Conservation (phyloP, 2,329 filamentous ascomycete genomes). For the Ophiosphaerella herpotricha region DNA sequence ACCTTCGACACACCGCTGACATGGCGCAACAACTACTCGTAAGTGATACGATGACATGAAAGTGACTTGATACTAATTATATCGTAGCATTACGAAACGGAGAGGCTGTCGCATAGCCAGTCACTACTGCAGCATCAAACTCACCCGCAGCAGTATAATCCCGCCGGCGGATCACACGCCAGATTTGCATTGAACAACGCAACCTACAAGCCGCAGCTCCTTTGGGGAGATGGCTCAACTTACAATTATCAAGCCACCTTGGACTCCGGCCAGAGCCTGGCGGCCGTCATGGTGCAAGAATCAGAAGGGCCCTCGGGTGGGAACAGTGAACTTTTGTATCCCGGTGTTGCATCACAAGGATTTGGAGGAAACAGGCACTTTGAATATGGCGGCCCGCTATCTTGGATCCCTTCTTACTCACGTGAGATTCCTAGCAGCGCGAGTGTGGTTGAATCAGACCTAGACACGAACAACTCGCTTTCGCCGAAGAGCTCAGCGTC, state of each 20-base stretch:
- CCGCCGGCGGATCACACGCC: background rate
- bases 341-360: constrained; percentile 3
- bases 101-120: constrained; percentile 2
- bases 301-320: background rate
- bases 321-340: background rate
- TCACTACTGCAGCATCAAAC: constrained; percentile 13
- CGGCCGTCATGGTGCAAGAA: background rate
- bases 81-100: constrained; percentile 13
- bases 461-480: constrained; percentile 13
- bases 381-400: background rate
- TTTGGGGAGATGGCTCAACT: constrained; percentile 2
- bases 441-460: constrained; percentile 8
- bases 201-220: background rate
- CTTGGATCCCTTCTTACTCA: constrained; percentile 4
- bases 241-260: constrained; percentile 2
- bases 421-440: constrained; percentile 1
- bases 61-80: background rate
- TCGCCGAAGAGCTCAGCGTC: constrained; percentile 26
- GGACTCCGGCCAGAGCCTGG: constrained; percentile 1
- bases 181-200: background rate
- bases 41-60: constrained; percentile 1
- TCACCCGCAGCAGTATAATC: constrained; percentile 3
- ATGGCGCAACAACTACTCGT: constrained; percentile 25
- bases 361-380: constrained; percentile 6
- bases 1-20: background rate